Percentiles rank a stretch among this genome's conserved stretches.
phyloP scores from a whole-genome alignment of 1,284 basidiomycete genomes.

The Fistulinella cinereoalba region DNA sequence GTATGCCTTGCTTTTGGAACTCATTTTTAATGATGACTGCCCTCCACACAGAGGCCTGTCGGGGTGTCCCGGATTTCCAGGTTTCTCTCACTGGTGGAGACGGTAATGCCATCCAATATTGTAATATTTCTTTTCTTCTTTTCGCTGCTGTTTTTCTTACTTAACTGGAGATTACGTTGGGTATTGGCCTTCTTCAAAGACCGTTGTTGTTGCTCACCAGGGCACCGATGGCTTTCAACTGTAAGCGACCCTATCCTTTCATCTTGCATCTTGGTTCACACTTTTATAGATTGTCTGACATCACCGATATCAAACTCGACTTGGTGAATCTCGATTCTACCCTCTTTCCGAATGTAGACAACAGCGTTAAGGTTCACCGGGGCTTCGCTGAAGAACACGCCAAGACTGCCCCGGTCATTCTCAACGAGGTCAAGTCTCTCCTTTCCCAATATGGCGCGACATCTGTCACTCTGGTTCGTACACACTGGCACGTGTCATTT shows the following conservation, averaged over 20 bases:
- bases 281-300: conserved; percentile 23
- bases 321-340: conserved; percentile 26
- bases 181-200: conserved; percentile 27
- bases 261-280: background rate
- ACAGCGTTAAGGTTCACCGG: conserved; percentile 30
- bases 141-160: conserved; percentile 1
- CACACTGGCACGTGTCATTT: no score
- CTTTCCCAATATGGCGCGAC: conserved; percentile 34
- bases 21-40: conserved; percentile 5
- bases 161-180: conserved; percentile 35
- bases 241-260: conserved; percentile 11
- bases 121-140: conserved; percentile 23
- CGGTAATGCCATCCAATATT: conserved; percentile 37
- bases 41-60: conserved; percentile 31
- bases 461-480: conserved; percentile 38
- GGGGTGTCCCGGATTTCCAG: conserved; percentile 36
- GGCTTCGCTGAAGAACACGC: conserved; percentile 37
- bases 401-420: conserved; percentile 38
- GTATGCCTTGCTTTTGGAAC: conserved; percentile 3
- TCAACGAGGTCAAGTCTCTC: conserved; percentile 38
- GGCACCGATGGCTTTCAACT: conserved; percentile 34
- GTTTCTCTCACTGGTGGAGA: conserved; percentile 39
- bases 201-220: conserved; percentile 36
- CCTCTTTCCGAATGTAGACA: conserved; percentile 37
- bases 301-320: conserved; percentile 33